Conservation (phyloP, 148 eudicot species). For the Camellia lanceoleosa region DNA sequence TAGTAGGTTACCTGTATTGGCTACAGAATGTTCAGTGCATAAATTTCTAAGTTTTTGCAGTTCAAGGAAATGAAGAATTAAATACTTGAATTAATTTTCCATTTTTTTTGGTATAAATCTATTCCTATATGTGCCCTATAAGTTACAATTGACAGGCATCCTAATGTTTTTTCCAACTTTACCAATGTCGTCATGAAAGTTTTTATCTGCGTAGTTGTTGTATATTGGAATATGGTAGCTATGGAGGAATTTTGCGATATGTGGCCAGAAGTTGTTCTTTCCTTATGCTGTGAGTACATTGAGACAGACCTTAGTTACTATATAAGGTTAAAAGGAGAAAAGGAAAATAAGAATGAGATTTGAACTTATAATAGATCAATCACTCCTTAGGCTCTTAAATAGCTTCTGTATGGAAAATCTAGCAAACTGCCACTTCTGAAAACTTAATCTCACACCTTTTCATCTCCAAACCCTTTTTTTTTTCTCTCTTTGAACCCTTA, state of each 20-base stretch:
- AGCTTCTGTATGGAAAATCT: too few species aligned
- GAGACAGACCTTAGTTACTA: background rate
- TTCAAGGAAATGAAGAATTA: background rate
- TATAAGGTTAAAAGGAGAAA: background rate
- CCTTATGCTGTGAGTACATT: background rate
- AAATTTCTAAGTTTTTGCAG: background rate
- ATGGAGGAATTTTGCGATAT: background rate
- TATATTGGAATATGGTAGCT: background rate
- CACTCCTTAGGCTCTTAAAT: too few species aligned
- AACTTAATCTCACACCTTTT: too few species aligned
- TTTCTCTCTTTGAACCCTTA: too few species aligned
- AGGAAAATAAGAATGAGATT: background rate
- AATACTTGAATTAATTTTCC: background rate
- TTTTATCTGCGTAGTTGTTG: too few species aligned
- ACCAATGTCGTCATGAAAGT: background rate
- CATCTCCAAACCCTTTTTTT: too few species aligned
- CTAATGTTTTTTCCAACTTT: background rate
- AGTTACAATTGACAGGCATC: background rate
- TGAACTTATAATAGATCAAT: background rate
- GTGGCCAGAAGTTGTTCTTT: background rate
- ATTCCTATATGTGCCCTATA: background rate
- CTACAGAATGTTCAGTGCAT: background rate
- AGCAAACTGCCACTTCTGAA: too few species aligned
- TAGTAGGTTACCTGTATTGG: slow-evolving; percentile 49
- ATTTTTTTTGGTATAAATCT: background rate